Evolutionary conservation across 352 stramenopile genomes (phyloP), one percentile per base, ranked within the genome.

Genomic region (Globisporangium yorkense): DNA sequence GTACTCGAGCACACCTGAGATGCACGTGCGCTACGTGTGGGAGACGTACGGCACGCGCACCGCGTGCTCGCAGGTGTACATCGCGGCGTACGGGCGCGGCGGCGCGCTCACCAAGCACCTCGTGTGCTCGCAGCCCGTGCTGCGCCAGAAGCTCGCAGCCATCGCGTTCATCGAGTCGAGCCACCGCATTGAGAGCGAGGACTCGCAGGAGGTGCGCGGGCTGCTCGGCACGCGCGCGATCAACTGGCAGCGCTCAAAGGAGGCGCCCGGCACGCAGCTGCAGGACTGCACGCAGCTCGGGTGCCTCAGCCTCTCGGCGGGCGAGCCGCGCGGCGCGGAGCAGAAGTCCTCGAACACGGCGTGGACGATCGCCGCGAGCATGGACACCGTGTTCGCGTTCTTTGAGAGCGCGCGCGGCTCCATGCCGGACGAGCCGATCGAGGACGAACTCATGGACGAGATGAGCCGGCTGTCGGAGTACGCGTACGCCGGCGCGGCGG

Each of bases 131-230:
- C 82, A 92, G 64, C 70, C 78, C 13, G 39, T 77, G n/a, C 49
- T 92, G 35, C 70, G 80, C 13, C 62, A 65, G 37, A 91, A 90
- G 50, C 62, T 91, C 9, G 78, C 76, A 13, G 81, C 80, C 1
- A 84, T 90, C 47, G 84, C 82, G 9, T 91, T 94, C 55, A 89
- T 92, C 45, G 84, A 94, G 58, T 91, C 80, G 6, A 91, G 78
- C 59, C 82, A 94, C 60, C 78, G 80, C 31, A 62, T 92, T 15
- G 75, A 89, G 33, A 21, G 44, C 10, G 74, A 88, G 40, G 82
- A 92, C 58, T 81, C 77, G 39, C 71, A 78, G 45, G 77, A 90
- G 62, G 82, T 94, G 50, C 68, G 78, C 44, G 73, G 71, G 0
- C 54, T 92, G 43, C 62, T 94, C 7, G 77, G 77, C 41, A 88